Percentiles rank a stretch among this genome's conserved stretches.
Conservation (phyloP, 1,284 basidiomycete genomes). For the Puccinia polysora region DNA sequence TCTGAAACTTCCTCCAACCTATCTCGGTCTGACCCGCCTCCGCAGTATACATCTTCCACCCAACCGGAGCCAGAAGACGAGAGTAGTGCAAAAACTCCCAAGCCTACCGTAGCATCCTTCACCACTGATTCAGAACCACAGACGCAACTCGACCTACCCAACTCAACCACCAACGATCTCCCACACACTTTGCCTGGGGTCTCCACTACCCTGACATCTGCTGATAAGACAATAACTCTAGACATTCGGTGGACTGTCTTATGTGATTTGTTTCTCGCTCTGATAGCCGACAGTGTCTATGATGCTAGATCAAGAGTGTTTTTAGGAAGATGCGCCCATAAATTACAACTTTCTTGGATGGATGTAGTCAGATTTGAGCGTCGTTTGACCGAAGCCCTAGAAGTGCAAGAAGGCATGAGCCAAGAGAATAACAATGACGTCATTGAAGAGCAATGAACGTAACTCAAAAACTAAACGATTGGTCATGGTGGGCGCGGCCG, state of each 20-base stretch:
- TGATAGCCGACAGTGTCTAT: conserved; percentile 91
- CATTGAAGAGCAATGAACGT: conserved; percentile 69
- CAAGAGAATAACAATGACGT: conserved; percentile 71
- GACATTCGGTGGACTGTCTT: conserved; percentile 97
- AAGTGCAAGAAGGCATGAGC: conserved; percentile 84
- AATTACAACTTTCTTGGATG: conserved; percentile 79
- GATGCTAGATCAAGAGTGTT: conserved; percentile 85
- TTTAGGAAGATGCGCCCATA: conserved; percentile 72
- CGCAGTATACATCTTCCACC: background rate
- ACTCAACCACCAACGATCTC: conserved; percentile 55
- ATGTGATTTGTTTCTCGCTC: conserved; percentile 84
- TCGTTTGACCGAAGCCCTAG: conserved; percentile 82
- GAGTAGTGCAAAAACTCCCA: background rate
- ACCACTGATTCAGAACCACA: conserved; percentile 45
- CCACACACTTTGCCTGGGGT: conserved; percentile 68
- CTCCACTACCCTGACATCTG: conserved; percentile 70
- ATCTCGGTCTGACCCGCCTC: background rate
- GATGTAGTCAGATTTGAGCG: conserved; percentile 89
- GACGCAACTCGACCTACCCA: conserved; percentile 55
- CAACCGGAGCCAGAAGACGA: background rate
- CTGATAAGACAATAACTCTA: conserved; percentile 80
- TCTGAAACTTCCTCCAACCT: background rate
- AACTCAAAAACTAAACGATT: conserved; percentile 65
- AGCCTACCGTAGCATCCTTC: conserved; percentile 46
- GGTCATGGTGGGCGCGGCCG: conserved; percentile 70